Evolutionary conservation across 148 eudicot species (phyloP).

Genomic region (Camellia lanceoleosa): DNA sequence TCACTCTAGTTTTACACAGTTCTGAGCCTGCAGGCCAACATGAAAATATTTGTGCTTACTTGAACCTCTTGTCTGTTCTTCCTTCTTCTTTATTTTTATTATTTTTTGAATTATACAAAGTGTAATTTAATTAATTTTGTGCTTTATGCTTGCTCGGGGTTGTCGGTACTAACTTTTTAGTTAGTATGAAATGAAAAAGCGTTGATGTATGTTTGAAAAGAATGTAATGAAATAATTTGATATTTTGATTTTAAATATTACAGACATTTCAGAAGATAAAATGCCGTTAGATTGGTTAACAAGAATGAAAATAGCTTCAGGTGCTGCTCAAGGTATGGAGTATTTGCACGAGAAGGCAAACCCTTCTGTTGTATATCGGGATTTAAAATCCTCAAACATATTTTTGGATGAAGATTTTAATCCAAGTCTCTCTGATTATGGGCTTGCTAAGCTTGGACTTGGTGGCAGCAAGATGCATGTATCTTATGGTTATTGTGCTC

Average conservation of each 20-base stretch:
- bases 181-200: too few species aligned
- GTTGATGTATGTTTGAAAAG: background rate
- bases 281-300: conserved; percentile 53
- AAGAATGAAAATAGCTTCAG: conserved; percentile 67
- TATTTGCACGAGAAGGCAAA: conserved; percentile 58
- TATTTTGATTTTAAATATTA: background rate
- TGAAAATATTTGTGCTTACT: background rate
- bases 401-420: conserved; percentile 46
- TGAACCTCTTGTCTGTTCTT: background rate
- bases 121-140: background rate
- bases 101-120: background rate
- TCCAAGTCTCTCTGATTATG: conserved; percentile 56
- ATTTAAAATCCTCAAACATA: conserved; percentile 54
- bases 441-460: conserved; percentile 55
- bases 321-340: conserved; percentile 60
- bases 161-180: too few species aligned
- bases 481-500: conserved; percentile 56
- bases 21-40: background rate
- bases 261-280: conserved; percentile 9
- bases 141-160: too few species aligned
- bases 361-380: conserved; percentile 57
- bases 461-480: conserved; percentile 34
- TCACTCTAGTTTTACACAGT: background rate
- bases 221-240: background rate
- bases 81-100: background rate